Percentiles rank a stretch among this genome's conserved stretches.
These are phyloP conservation scores for Immersiella caudata DNA, from an alignment of 495 filamentous ascomycete genomes.

Conservation along the genomic window DNA sequence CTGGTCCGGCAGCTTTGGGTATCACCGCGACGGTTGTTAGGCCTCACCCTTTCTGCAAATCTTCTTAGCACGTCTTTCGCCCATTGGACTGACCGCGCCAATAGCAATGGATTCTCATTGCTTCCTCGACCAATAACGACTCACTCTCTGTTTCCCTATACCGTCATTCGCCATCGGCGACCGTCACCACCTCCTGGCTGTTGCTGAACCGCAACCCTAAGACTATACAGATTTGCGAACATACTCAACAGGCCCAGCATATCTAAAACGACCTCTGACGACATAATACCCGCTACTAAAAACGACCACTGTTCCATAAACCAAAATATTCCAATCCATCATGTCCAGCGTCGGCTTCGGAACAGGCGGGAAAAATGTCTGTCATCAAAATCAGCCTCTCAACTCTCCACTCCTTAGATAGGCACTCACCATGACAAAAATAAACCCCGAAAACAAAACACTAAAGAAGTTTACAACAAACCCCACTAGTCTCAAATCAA, in stretches of 20 bases:
- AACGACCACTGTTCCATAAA: constrained; percentile 44
- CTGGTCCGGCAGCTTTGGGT: no score
- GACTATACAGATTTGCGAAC: constrained; percentile 11
- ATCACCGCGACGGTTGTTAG: background rate
- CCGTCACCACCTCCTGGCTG: no score
- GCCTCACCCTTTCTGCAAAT: background rate
- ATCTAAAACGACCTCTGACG: constrained; percentile 22
- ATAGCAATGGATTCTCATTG: no score
- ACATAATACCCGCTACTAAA: constrained; percentile 54
- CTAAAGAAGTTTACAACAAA: constrained; percentile 51
- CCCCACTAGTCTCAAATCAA: constrained; percentile 54
- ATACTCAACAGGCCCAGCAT: constrained; percentile 8
- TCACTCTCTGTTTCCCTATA: no score
- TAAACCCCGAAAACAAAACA: constrained; percentile 46
- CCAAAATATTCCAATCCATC: constrained; percentile 42
- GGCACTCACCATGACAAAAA: constrained; percentile 50
- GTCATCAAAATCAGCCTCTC: background rate
- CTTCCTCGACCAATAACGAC: no score
- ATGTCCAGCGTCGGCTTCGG: constrained; percentile 11
- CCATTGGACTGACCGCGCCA: no score
- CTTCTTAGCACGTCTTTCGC: no score
- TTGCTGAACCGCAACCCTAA: no score
- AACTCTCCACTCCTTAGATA: no score
- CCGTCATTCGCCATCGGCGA: no score
- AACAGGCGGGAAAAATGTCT: constrained; percentile 20